Conservation (phyloP, 2,329 filamentous ascomycete species). For the Fusarium sp. region DNA sequence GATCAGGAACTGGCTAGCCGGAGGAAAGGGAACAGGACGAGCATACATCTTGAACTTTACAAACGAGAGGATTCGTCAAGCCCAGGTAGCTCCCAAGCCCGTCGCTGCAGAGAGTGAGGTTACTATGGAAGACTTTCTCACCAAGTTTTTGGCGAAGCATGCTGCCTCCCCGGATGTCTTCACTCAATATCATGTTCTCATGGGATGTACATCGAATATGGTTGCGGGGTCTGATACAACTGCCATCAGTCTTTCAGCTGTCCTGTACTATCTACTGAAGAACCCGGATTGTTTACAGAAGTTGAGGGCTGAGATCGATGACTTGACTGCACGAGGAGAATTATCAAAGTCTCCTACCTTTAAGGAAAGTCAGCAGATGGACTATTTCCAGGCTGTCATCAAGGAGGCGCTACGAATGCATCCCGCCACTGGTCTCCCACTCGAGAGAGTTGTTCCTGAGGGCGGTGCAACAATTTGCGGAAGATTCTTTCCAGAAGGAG, state of each 20-base stretch:
- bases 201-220: slow-evolving; percentile 40
- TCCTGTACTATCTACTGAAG: slow-evolving; percentile 35
- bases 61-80: slow-evolving; percentile 7
- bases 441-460: slow-evolving; percentile 36
- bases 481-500: slow-evolving; percentile 32
- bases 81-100: slow-evolving; percentile 3
- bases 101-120: background rate
- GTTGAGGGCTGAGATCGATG: slow-evolving; percentile 22
- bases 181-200: slow-evolving; percentile 33
- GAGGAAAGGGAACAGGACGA: slow-evolving; percentile 3
- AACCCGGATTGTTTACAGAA: slow-evolving; percentile 14
- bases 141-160: slow-evolving; percentile 40
- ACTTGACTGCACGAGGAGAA: background rate
- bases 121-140: slow-evolving; percentile 35
- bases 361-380: slow-evolving; percentile 36
- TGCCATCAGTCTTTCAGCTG: slow-evolving; percentile 36
- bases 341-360: slow-evolving; percentile 27
- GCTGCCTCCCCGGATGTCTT: slow-evolving; percentile 19
- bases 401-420: slow-evolving; percentile 41
- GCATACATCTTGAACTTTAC: slow-evolving; percentile 27
- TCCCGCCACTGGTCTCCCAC: slow-evolving; percentile 32
- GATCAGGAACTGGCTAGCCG: slow-evolving; percentile 13
- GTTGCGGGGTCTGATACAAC: slow-evolving; percentile 42
- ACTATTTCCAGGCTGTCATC: slow-evolving; percentile 36
- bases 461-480: slow-evolving; percentile 32